Percentiles rank a stretch among this genome's conserved stretches.
phyloP scores from a whole-genome alignment of 345 rosid genomes.

The Hibiscus syriacus region DNA sequence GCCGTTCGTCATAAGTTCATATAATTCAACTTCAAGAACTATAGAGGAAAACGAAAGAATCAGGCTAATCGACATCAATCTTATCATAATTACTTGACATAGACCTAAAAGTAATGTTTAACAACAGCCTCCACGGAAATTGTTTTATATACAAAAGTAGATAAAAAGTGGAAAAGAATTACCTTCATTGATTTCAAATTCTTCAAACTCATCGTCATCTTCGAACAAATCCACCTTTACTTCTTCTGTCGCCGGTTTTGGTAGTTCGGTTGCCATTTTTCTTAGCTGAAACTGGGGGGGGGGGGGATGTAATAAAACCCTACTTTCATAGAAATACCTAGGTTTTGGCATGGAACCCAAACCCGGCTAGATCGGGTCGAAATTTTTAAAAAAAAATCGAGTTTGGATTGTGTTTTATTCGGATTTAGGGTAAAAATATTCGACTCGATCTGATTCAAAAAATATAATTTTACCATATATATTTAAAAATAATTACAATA shows the following conservation, averaged over 20 bases:
- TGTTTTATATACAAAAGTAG: neutral
- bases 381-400: too few relatives aligned
- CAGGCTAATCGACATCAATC: neutral
- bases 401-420: too few relatives aligned
- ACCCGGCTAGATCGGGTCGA: too few relatives aligned
- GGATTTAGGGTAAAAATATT: too few relatives aligned
- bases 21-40: neutral
- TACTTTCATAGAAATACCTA: too few relatives aligned
- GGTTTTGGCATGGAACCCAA: too few relatives aligned
- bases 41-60: neutral
- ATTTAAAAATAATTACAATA: too few relatives aligned
- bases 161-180: neutral
- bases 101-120: neutral
- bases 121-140: too few relatives aligned
- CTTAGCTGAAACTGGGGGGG: neutral
- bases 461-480: too few relatives aligned
- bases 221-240: constrained; percentile 88
- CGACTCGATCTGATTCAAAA: too few relatives aligned
- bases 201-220: constrained; percentile 95
- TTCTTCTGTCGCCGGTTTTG: constrained; percentile 45
- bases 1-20: neutral
- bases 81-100: neutral
- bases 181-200: constrained; percentile 66
- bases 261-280: constrained; percentile 49
- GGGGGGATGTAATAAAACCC: neutral